These are phyloP conservation scores for Microsporum audouinii DNA, from an alignment of 2,329 filamentous ascomycete genomes.

Conservation along the genomic window DNA sequence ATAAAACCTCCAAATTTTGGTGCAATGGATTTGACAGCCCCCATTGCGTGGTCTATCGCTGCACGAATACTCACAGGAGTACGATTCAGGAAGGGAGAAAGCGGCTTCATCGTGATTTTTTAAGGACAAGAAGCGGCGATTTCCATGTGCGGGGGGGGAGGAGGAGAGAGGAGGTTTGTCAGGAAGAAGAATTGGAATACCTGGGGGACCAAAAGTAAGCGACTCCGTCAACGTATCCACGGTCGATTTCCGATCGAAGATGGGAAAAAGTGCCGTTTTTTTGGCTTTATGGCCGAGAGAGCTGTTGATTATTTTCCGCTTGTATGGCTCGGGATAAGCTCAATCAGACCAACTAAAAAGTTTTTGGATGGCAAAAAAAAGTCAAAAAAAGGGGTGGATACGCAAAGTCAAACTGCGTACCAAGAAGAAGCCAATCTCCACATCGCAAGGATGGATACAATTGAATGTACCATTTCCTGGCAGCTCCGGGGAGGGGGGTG, in stretches of 20 bases:
- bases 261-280: neutral
- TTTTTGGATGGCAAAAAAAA: neutral
- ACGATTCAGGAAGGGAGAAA: neutral
- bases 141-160: neutral
- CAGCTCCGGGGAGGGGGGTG: neutral
- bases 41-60: neutral
- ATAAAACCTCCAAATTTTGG: constrained; percentile 25
- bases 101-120: constrained; percentile 1
- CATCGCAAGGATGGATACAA: neutral
- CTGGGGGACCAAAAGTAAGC: constrained; percentile 3
- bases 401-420: neutral
- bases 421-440: neutral
- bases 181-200: neutral
- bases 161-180: neutral
- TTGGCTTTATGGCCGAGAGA: neutral
- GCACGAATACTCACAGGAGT: neutral
- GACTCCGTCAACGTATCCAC: constrained; percentile 1
- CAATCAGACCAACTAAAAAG: neutral
- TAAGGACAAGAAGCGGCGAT: neutral
- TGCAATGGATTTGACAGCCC: neutral
- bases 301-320: constrained; percentile 1
- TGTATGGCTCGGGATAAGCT: constrained; percentile 1
- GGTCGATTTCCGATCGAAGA: neutral
- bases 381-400: neutral
- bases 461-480: neutral